These are phyloP conservation scores for Astragalus glycyphyllos DNA, from an alignment of 306 rosid genomes.

Conservation along the genomic window DNA sequence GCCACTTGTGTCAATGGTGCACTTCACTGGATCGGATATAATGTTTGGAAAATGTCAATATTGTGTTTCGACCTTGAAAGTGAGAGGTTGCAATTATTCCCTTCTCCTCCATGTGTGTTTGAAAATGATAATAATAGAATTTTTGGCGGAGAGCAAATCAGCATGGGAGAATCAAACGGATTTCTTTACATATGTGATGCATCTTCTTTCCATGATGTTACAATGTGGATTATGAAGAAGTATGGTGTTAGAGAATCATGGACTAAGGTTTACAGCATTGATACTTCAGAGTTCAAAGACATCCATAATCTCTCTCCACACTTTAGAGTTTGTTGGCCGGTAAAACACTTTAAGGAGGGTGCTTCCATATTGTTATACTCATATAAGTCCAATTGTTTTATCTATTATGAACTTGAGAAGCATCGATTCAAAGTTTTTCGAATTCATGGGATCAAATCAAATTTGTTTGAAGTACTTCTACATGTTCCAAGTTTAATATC, in stretches of 20 bases:
- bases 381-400: background rate
- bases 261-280: too few species aligned
- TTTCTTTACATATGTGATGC: background rate
- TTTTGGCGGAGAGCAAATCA: background rate
- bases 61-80: too few species aligned
- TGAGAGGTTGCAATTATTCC: background rate
- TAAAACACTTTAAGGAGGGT: background rate
- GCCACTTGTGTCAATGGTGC: background rate
- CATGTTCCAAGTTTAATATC: background rate
- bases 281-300: too few species aligned
- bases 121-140: background rate
- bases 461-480: background rate
- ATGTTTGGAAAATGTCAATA: background rate
- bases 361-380: background rate
- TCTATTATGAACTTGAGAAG: background rate
- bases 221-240: too few species aligned
- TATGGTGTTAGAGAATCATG: too few species aligned
- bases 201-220: too few species aligned
- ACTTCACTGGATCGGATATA: background rate
- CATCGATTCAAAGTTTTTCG: background rate
- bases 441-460: background rate
- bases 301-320: too few species aligned
- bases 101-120: background rate
- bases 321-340: background rate
- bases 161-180: slow-evolving; percentile 19